Evolutionary conservation across 176 grass and related monocot species (phyloP).

Genomic region (Metroxylon sagu): DNA sequence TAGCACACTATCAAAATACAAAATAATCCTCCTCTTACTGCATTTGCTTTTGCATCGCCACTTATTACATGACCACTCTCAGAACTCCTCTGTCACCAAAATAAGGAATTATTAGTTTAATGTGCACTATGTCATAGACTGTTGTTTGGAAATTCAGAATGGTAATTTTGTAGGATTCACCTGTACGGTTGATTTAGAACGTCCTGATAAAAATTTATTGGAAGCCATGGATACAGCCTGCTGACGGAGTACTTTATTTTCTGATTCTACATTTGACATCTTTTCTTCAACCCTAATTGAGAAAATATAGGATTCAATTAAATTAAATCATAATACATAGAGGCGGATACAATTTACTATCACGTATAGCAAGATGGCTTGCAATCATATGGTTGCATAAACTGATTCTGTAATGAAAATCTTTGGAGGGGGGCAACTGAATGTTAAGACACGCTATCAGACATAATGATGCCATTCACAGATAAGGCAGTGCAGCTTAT

Average conservation of each 20-base stretch:
- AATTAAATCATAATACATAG: too few relatives aligned
- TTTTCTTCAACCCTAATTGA: conserved; percentile 91
- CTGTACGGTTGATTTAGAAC: conserved; percentile 86
- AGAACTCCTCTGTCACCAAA: conserved; percentile 64
- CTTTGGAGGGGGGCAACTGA: too few relatives aligned
- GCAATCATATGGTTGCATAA: too few relatives aligned
- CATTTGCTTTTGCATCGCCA: conserved; percentile 38
- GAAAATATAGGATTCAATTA: not conserved
- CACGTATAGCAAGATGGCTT: too few relatives aligned
- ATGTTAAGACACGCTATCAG: too few relatives aligned
- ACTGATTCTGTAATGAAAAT: too few relatives aligned
- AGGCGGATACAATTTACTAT: too few relatives aligned
- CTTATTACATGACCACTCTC: conserved; percentile 53
- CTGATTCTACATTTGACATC: conserved; percentile 90
- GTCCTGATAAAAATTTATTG: conserved; percentile 82
- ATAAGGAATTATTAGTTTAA: conserved; percentile 23
- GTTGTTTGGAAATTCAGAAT: not conserved
- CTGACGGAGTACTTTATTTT: conserved; percentile 99
- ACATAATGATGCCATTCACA: too few relatives aligned
- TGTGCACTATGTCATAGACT: not conserved
- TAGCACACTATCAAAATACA: not conserved
- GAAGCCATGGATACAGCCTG: conserved; percentile 94
- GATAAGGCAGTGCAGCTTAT: too few relatives aligned
- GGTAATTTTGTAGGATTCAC: conserved; percentile 35
- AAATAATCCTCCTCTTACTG: conserved; percentile 42